A percentile compares a stretch with the other conserved stretches of the same genome.
These are phyloP conservation scores for Talaromyces albobiverticillius DNA, from an alignment of 2,329 filamentous ascomycete species.

Conservation along the genomic window DNA sequence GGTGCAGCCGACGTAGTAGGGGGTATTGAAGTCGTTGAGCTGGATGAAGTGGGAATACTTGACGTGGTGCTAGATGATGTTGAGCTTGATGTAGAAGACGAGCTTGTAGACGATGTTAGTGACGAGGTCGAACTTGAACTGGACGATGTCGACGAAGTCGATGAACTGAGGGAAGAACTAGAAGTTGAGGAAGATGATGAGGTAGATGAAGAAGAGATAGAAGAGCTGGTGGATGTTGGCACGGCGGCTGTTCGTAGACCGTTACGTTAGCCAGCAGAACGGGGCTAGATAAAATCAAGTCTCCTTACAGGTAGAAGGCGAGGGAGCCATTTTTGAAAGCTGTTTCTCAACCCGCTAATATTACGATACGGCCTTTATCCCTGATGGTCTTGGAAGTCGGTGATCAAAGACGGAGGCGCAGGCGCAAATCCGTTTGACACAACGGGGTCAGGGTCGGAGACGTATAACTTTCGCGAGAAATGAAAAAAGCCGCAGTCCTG, in stretches of 20 bases:
- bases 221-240: constrained; percentile 5
- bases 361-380: not conserved
- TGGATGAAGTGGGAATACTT: constrained; percentile 3
- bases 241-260: not conserved
- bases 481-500: not conserved
- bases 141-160: not conserved
- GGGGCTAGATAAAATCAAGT: too few relatives aligned
- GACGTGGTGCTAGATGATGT: not conserved
- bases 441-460: too few relatives aligned
- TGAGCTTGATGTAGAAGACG: not conserved
- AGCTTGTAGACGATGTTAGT: not conserved
- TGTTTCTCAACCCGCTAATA: not conserved
- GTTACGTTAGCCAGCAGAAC: not conserved
- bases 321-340: constrained; percentile 5
- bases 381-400: not conserved
- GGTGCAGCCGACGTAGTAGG: not conserved
- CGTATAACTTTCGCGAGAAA: not conserved
- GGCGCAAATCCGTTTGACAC: not conserved
- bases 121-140: not conserved
- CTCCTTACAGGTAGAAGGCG: constrained; percentile 3
- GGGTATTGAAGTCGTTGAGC: constrained; percentile 1
- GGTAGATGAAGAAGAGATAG: constrained; percentile 1
- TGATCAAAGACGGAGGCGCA: not conserved
- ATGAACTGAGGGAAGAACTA: not conserved
- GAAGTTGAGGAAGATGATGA: constrained; percentile 2